Base-by-base conservation (phyloP, 306 rosid species). In the Potentilla sterilis region DNA sequence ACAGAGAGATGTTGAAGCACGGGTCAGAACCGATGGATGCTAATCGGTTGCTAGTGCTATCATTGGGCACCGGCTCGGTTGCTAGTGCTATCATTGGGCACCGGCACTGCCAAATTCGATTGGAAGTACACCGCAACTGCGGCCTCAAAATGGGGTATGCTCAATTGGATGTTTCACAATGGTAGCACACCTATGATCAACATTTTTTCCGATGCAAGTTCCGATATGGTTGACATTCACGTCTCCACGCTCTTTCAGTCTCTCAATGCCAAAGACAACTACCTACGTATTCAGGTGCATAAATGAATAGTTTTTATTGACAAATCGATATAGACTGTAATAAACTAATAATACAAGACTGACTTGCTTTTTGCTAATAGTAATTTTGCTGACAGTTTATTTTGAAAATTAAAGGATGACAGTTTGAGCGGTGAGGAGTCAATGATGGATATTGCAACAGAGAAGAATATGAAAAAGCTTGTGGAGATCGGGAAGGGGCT, bases 201-300 rank as follows among this genome's bases (percentile, higher is more conserved):
- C 21, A 43, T 80, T 46, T 83, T 46, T 16, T 3, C 46, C 1
- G 81, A 86, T 70, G 87, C 87, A 1, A 75, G 85, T 48, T 70
- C 87, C 2, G 89, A 86, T 55, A 76, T 86, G 72, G 89, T 83
- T 6, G 87, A 86, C n/a, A 70, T 78, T 74, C 85, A 70, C 16
- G 81, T 83, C 11, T 86, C 87, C 52, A 75, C 87, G 16, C 58
- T 83, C 32, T 86, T 86, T 28, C 83, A 83, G 24, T 78, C 83
- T 5, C 12, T 19, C n/a, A 9, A 70, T 15, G 0, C 24, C 61
- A 68, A 63, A 46, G 22, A 78, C 9, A 86, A 80, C 37, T 86
- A 83, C 73, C 83, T 86, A 11, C 89, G 89, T 2, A 78, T 86
- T 73, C 83, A 79, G 81, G 83, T 85, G 44, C 12, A 48, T 35